Conservation (phyloP, 805 yeast species). For the Candida corydali region DNA sequence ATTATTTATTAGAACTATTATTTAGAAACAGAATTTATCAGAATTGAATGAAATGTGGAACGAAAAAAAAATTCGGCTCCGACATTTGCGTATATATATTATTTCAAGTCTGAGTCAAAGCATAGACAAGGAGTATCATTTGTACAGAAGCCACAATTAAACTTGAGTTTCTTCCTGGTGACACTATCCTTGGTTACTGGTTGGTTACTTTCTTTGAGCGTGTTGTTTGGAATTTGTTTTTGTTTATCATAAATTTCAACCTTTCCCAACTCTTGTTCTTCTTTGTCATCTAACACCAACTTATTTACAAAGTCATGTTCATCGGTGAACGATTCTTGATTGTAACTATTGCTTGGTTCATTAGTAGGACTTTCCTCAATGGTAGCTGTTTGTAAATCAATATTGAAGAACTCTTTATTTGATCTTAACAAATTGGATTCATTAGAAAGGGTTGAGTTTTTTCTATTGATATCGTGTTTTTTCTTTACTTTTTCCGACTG, state of each 20-base stretch:
- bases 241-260: constrained; percentile 5
- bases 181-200: constrained; percentile 6
- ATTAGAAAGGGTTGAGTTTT: not conserved
- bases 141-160: constrained; percentile 35
- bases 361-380: constrained; percentile 8
- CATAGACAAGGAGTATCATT: constrained; percentile 40
- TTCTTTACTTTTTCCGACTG: constrained; percentile 7
- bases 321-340: constrained; percentile 10
- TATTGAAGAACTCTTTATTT: constrained; percentile 9
- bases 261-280: constrained; percentile 8
- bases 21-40: constrained; percentile 1
- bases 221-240: too few species aligned
- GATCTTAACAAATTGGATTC: constrained; percentile 9
- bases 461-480: not conserved
- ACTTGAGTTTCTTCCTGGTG: constrained; percentile 15
- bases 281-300: constrained; percentile 7
- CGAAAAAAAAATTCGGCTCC: too few species aligned
- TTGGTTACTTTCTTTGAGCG: too few species aligned
- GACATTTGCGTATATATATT: too few species aligned
- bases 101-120: constrained; percentile 30
- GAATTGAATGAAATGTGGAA: not conserved
- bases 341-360: constrained; percentile 1
- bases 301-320: constrained; percentile 11
- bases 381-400: constrained; percentile 10
- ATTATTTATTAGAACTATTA: constrained; percentile 1